Evolutionary conservation across 768 basidiomycete genomes (phyloP), one percentile per base, ranked within the genome.

Genomic region (Candolleomyces efflorescens): DNA sequence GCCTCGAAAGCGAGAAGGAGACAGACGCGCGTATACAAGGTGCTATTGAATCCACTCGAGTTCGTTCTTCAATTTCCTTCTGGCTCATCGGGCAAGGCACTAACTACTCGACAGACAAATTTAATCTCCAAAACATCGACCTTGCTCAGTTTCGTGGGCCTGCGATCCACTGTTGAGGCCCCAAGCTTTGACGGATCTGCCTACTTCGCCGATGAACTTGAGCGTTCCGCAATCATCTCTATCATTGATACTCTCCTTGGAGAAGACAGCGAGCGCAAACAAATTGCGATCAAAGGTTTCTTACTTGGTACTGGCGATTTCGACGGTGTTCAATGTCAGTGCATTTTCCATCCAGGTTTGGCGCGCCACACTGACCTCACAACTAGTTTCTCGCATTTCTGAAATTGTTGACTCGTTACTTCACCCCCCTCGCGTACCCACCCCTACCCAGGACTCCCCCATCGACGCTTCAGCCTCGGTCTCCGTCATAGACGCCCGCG

Each of bases 301-400:
- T 65, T 90, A 45, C 75, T 78, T 48, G 81, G 78, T 18, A 71
- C 80, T 44, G 87, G 88, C 26, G 82, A 84, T 32, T 74, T 82
- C 57, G 77, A 85, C 58, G 87, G 82, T 43, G 69, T 91, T 55
- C 64, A 84, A 47, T 87, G 92, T 92, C 70, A 53, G 85, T 26
- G 0, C 15, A 45, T 26, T 63, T 58, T 60, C 45, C 36, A 12
- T 47, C 51, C 56, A 47, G 55, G 55, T 32, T 54, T n/a, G n/a
- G 17, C 22, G 32, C 39, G 22, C 41, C 55, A 26, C 47, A 54
- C 53, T 59, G 24, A 64, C 58, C 46, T 59, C 55, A n/a, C 59
- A 55, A 60, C 44, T 50, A 92, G 90, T 83, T 70, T 71, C 81
- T 9, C 83, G 86, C 36, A 66, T 92, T 53, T 60, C 80, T 37